These are phyloP conservation scores for Zygoascus sp. DNA, from an alignment of 1,139 yeast genomes.

Conservation along the genomic window DNA sequence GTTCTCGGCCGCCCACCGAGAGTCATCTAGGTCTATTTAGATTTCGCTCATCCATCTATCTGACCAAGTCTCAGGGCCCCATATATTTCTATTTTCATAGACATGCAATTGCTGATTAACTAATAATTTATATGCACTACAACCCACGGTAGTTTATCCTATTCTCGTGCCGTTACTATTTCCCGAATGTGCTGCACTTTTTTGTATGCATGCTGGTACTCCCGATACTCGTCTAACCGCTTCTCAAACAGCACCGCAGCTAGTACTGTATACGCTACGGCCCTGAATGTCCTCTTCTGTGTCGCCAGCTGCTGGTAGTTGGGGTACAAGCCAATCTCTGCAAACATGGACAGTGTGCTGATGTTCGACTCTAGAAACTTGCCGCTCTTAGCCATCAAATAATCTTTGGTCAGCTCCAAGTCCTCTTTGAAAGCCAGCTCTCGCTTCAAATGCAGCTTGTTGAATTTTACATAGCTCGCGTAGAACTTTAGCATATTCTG, in stretches of 20 bases:
- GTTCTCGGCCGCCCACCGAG: too few relatives aligned
- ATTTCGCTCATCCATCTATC: too few relatives aligned
- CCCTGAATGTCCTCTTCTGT: slow-evolving; percentile 24
- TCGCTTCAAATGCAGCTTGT: slow-evolving; percentile 11
- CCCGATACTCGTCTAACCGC: slow-evolving; percentile 30
- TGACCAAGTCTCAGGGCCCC: too few relatives aligned
- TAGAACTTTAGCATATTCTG: slow-evolving; percentile 3
- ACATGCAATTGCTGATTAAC: background rate
- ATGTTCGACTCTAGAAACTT: slow-evolving; percentile 9
- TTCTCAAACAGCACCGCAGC: slow-evolving; percentile 52
- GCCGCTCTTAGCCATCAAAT: slow-evolving; percentile 13
- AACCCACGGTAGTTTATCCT: too few relatives aligned
- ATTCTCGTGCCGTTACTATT: background rate
- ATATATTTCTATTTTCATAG: too few relatives aligned
- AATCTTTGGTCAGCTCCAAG: slow-evolving; percentile 11
- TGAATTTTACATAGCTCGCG: slow-evolving; percentile 8
- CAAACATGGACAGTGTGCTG: slow-evolving; percentile 38
- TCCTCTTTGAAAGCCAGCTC: slow-evolving; percentile 12
- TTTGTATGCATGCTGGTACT: slow-evolving; percentile 11
- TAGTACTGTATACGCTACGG: slow-evolving; percentile 50
- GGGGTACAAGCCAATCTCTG: slow-evolving; percentile 50
- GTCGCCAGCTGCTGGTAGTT: slow-evolving; percentile 34
- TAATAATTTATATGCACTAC: too few relatives aligned
- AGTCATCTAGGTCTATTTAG: too few relatives aligned
- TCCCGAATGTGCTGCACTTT: slow-evolving; percentile 10